Percentiles rank a stretch among this genome's conserved stretches.
These are phyloP conservation scores for Maudiozyma saulgeensis DNA, from an alignment of 805 yeast species.

Conservation along the genomic window DNA sequence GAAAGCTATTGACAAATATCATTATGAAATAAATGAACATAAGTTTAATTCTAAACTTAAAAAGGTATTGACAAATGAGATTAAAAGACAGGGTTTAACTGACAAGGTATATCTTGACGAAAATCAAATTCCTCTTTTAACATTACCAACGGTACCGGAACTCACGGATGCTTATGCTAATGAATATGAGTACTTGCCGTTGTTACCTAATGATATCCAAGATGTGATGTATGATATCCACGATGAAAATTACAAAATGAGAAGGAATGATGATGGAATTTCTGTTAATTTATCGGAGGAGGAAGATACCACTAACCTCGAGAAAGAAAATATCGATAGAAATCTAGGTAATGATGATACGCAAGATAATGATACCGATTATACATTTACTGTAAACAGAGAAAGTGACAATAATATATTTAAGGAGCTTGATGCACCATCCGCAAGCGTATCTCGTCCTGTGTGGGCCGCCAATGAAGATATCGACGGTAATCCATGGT, in stretches of 20 bases:
- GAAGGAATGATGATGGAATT: conserved; percentile 16
- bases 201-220: conserved; percentile 55
- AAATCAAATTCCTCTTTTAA: conserved; percentile 42
- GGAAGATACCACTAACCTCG: conserved; percentile 4
- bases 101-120: conserved; percentile 37
- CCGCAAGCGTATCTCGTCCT: conserved; percentile 26
- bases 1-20: conserved; percentile 63
- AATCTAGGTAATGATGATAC: conserved; percentile 1
- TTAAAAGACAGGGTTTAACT: conserved; percentile 11
- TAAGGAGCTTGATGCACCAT: conserved; percentile 67
- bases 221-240: conserved; percentile 66
- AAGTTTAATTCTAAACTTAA: conserved; percentile 49
- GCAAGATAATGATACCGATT: background rate
- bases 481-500: conserved; percentile 58
- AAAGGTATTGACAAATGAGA: conserved; percentile 22
- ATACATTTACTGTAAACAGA: background rate
- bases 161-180: conserved; percentile 66
- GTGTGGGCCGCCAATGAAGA: conserved; percentile 45
- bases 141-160: conserved; percentile 67
- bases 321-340: background rate
- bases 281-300: conserved; percentile 8
- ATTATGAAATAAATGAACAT: conserved; percentile 74
- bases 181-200: conserved; percentile 55
- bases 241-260: conserved; percentile 31
- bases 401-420: conserved; percentile 26